phyloP scores from a whole-genome alignment of 352 stramenopile species.

The Globisporangium alternatum region DNA sequence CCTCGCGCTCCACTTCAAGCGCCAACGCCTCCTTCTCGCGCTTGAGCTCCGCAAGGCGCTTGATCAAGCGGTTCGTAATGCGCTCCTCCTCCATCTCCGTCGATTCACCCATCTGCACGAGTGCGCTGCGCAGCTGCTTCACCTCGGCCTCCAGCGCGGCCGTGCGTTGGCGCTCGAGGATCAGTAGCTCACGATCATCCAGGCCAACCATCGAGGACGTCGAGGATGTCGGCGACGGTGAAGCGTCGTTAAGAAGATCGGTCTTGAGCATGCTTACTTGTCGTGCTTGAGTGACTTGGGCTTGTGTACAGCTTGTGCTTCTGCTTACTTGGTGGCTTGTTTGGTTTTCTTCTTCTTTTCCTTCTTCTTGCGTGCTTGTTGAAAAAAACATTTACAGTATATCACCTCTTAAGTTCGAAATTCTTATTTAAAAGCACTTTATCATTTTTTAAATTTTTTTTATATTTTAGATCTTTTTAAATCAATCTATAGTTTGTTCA shows the following conservation, averaged over 20 bases:
- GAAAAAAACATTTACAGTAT: no score
- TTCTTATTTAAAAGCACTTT: no score
- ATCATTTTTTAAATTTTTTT: no score
- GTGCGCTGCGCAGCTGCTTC: slow-evolving; percentile 56
- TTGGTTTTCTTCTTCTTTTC: no score
- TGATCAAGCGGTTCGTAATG: slow-evolving; percentile 83
- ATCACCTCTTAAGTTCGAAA: no score
- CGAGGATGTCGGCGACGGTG: not conserved
- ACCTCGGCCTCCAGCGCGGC: slow-evolving; percentile 66
- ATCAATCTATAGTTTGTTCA: no score
- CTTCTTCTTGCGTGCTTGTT: slow-evolving; percentile 3
- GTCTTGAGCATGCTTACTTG: not conserved
- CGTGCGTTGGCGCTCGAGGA: slow-evolving; percentile 75
- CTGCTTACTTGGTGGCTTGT: not conserved
- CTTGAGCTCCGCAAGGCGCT: slow-evolving; percentile 75
- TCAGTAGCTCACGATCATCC: slow-evolving; percentile 55
- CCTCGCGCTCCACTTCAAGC: slow-evolving; percentile 86
- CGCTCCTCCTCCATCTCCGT: slow-evolving; percentile 84
- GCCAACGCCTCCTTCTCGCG: slow-evolving; percentile 88
- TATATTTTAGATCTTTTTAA: no score
- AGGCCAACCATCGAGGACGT: slow-evolving; percentile 11
- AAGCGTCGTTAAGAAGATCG: not conserved
- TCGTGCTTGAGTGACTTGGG: slow-evolving; percentile 1
- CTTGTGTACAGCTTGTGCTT: not conserved
- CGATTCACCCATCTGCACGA: slow-evolving; percentile 80